Evolutionary conservation across 2,329 filamentous ascomycete genomes (phyloP), one percentile per base, ranked within the genome.

Genomic region (Ophiostoma sp.): DNA sequence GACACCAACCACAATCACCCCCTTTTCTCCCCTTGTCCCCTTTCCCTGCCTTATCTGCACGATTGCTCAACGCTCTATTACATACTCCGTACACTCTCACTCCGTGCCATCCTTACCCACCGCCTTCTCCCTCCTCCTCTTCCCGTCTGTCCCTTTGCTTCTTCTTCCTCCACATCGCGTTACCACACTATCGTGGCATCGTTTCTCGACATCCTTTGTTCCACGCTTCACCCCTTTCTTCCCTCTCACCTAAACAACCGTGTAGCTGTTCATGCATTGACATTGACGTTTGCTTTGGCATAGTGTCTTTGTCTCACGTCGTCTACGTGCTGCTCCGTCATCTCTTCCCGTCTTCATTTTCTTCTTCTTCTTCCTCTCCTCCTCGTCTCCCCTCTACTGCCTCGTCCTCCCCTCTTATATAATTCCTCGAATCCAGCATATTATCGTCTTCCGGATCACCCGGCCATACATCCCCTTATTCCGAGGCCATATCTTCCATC

Each of bases 21-120:
- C 69, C 67, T 71, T 68, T 71, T 70, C 35, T 65, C 67, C 62
- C 52, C n/a, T 67, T 35, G 13, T 27, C 33, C 36, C 8, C 33
- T 52, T 68, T 36, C 23, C 54, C 23, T 68, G 36, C 54, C 41
- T 54, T 60, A 67, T 41, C 65, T 44, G 33, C 35, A 65, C 62
- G 60, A 64, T 64, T n/a, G 52, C 23, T 57, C 62, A 35, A 20
- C 33, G 60, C 60, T 17, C n/a, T 65, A 33, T 57, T 57, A 57
- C 52, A 48, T 57, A 13, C 11, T 11, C 39, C 15, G 39, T 41
- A n/a, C 44, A 48, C 17, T n/a, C 44, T 48, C 17, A 48, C 44
- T 15, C 64, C 48, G 36, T 67, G 6, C 17, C 35, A 36, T 36
- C 23, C 65, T 41, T 33, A 48, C 35, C 36, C 65, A 67, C 67